phyloP scores from a whole-genome alignment of 2,329 filamentous ascomycete genomes.

The Penicillium italicum region DNA sequence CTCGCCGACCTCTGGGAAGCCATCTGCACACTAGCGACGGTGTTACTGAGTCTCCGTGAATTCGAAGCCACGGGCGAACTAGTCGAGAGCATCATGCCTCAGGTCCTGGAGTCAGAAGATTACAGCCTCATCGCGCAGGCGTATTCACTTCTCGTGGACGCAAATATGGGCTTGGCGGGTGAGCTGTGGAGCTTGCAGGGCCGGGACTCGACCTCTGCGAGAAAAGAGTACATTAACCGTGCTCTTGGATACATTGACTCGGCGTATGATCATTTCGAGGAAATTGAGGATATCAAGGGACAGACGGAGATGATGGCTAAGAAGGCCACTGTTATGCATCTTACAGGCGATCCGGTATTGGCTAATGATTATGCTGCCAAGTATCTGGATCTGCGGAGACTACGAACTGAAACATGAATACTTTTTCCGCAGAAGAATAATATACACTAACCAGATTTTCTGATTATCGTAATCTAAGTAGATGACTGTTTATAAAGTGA shows the following conservation, averaged over 20 bases:
- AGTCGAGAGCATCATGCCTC: slow-evolving; percentile 67
- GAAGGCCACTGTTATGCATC: slow-evolving; percentile 71
- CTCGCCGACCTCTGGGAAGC: slow-evolving; percentile 71
- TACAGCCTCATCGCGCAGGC: slow-evolving; percentile 60
- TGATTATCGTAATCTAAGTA: not conserved
- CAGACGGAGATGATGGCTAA: slow-evolving; percentile 79
- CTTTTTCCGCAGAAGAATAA: not conserved
- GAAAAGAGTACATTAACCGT: slow-evolving; percentile 56
- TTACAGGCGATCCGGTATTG: slow-evolving; percentile 60
- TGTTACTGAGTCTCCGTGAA: slow-evolving; percentile 67
- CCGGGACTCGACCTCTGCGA: slow-evolving; percentile 31
- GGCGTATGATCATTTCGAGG: slow-evolving; percentile 62
- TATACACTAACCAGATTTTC: not conserved
- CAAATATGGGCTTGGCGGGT: slow-evolving; percentile 71
- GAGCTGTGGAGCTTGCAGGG: slow-evolving; percentile 33
- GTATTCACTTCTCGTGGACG: slow-evolving; percentile 70
- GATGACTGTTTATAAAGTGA: not conserved
- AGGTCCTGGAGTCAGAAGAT: slow-evolving; percentile 69
- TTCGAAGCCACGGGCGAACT: slow-evolving; percentile 65
- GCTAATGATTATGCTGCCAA: slow-evolving; percentile 65
- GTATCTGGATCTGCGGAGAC: slow-evolving; percentile 58
- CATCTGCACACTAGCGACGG: slow-evolving; percentile 61
- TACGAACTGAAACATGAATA: slow-evolving; percentile 22
- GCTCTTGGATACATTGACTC: slow-evolving; percentile 61
- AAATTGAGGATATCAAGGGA: slow-evolving; percentile 63